A percentile compares a stretch with the other conserved stretches of the same genome.
These are phyloP conservation scores for Moesziomyces antarcticus DNA, from an alignment of 1,284 basidiomycete genomes.

Conservation along the genomic window DNA sequence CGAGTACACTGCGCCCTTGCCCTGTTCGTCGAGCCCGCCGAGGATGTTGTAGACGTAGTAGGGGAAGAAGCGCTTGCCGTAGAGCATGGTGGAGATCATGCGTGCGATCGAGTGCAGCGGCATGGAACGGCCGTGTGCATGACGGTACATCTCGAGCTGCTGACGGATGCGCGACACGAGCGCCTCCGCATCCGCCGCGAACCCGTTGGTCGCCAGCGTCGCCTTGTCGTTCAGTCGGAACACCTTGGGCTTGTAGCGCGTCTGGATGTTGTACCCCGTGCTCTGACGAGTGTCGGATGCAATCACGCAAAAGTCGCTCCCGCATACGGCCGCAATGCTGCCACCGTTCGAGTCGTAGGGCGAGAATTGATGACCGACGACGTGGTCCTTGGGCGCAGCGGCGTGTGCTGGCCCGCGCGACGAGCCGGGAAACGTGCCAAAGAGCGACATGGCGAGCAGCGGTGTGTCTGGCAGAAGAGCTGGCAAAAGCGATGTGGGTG, in stretches of 20 bases:
- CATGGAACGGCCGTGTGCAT: constrained; percentile 65
- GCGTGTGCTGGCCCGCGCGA: constrained; percentile 27
- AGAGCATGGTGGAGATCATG: constrained; percentile 66
- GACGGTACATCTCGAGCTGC: constrained; percentile 64
- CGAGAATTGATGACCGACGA: constrained; percentile 64
- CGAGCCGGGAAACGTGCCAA: constrained; percentile 44
- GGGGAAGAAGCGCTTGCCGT: constrained; percentile 67
- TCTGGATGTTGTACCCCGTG: constrained; percentile 67
- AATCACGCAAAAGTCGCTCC: constrained; percentile 66
- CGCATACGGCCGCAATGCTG: constrained; percentile 65
- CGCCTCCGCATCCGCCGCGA: constrained; percentile 66
- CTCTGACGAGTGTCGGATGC: constrained; percentile 66
- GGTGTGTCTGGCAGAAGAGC: too few relatives aligned
- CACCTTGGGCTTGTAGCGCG: constrained; percentile 68
- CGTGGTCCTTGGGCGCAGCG: constrained; percentile 37
- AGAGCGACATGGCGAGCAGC: constrained; percentile 36
- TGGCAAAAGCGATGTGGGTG: background rate
- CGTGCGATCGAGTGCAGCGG: constrained; percentile 65
- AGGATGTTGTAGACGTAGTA: constrained; percentile 68
- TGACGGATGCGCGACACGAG: constrained; percentile 60
- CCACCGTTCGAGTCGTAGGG: constrained; percentile 67
- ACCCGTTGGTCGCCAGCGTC: constrained; percentile 65
- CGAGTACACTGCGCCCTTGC: constrained; percentile 65
- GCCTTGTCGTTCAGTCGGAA: constrained; percentile 66
- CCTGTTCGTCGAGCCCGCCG: constrained; percentile 66